These are phyloP conservation scores for Fusarium solani-melongenae DNA, from an alignment of 2,329 filamentous ascomycete species.

Conservation along the genomic window DNA sequence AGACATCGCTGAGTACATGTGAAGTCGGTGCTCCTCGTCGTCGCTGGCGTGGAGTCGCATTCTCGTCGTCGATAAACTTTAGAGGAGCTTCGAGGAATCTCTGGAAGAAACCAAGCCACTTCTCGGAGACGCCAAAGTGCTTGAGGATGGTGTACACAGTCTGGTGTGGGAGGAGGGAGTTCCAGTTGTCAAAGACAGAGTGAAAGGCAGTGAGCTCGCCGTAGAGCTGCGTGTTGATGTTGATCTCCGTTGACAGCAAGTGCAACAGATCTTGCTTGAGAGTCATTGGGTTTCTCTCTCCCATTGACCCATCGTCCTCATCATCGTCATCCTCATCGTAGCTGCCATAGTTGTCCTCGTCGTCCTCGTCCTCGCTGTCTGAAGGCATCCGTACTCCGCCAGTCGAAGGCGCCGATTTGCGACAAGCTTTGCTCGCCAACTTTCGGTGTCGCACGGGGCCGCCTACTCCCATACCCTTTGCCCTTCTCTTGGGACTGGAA, in stretches of 20 bases:
- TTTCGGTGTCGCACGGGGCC: too few species aligned
- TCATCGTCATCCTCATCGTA: slow-evolving; percentile 1
- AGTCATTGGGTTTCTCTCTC: slow-evolving; percentile 50
- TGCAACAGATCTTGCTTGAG: slow-evolving; percentile 62
- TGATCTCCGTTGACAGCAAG: slow-evolving; percentile 58
- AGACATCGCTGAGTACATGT: slow-evolving; percentile 67
- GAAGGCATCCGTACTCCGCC: not conserved
- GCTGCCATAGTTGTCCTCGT: not conserved
- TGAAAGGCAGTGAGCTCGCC: slow-evolving; percentile 59
- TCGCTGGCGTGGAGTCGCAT: slow-evolving; percentile 56
- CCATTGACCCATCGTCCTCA: slow-evolving; percentile 18
- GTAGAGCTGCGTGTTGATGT: slow-evolving; percentile 57
- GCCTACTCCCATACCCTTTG: too few species aligned
- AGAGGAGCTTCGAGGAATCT: slow-evolving; percentile 69
- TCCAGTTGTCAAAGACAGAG: slow-evolving; percentile 58
- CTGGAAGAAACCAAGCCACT: slow-evolving; percentile 69
- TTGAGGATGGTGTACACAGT: slow-evolving; percentile 67
- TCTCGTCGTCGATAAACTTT: slow-evolving; percentile 65
- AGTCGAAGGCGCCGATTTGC: not conserved
- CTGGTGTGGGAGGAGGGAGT: slow-evolving; percentile 61
- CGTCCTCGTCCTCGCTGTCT: not conserved
- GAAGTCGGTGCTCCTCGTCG: slow-evolving; percentile 69
- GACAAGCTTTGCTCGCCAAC: slow-evolving; percentile 1
- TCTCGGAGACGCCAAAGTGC: slow-evolving; percentile 67
- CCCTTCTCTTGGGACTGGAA: slow-evolving; percentile 10